Evolutionary conservation across 225 moss, liverwort and hornwort species (phyloP).

Genomic region (Ulota crispa): DNA sequence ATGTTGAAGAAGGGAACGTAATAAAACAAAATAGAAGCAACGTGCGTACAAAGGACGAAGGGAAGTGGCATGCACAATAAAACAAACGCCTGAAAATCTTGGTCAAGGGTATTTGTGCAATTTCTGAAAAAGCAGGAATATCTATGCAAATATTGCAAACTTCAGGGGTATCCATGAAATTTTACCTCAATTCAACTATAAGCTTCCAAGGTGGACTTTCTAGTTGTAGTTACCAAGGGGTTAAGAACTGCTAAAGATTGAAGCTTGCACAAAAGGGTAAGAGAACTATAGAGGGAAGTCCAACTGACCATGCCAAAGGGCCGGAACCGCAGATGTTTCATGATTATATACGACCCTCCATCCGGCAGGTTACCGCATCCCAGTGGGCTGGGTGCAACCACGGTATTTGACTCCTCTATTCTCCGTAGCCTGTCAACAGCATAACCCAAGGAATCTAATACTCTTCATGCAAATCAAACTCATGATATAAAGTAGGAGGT

Average conservation of each 20-base stretch:
- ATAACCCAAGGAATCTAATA: slow-evolving; percentile 16
- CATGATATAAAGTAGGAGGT: too few species aligned
- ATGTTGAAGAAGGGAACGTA: too few species aligned
- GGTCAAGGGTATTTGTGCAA: too few species aligned
- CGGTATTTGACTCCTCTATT: slow-evolving; percentile 52
- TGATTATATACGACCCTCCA: slow-evolving; percentile 81
- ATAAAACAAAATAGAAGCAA: too few species aligned
- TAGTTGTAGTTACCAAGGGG: background rate
- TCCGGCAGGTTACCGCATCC: slow-evolving; percentile 70
- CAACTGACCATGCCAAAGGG: slow-evolving; percentile 78
- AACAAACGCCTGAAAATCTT: too few species aligned
- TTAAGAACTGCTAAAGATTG: background rate
- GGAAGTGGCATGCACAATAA: too few species aligned
- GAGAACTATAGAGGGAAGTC: background rate
- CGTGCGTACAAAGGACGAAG: too few species aligned
- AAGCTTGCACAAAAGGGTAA: background rate
- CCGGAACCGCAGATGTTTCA: slow-evolving; percentile 73
- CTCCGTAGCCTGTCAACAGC: slow-evolving; percentile 49
- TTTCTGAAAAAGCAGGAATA: too few species aligned
- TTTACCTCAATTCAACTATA: background rate
- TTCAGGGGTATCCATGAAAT: too few species aligned
- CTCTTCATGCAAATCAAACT: background rate
- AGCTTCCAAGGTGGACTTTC: background rate
- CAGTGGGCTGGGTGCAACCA: slow-evolving; percentile 64
- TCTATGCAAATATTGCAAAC: too few species aligned